Evolutionary conservation across 2,329 filamentous ascomycete species (phyloP).

Genomic region (Pestalotiopsis fici): DNA sequence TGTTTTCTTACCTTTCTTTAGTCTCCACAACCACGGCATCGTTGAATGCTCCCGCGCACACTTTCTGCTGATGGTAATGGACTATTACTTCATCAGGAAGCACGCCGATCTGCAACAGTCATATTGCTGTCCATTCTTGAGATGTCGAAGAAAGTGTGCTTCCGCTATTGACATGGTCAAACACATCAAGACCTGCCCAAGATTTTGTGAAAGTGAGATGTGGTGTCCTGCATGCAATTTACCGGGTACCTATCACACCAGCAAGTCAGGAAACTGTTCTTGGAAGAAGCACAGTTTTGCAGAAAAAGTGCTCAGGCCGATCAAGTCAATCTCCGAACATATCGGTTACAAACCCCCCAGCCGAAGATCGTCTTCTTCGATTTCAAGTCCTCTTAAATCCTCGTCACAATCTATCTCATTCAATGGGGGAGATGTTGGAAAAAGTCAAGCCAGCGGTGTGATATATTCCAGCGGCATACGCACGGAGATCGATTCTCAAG

Average conservation of each 20-base stretch:
- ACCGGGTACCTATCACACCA: neutral
- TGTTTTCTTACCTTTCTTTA: neutral
- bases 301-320: neutral
- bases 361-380: neutral
- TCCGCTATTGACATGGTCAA: neutral
- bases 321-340: neutral
- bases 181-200: neutral
- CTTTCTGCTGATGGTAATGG: neutral
- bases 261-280: neutral
- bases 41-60: neutral
- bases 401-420: neutral
- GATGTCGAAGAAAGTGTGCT: neutral
- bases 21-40: neutral
- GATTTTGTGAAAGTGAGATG: neutral
- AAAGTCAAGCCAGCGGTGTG: neutral
- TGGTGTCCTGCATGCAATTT: neutral
- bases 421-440: too few relatives aligned
- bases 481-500: neutral
- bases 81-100: neutral
- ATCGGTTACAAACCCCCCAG: neutral
- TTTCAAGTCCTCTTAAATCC: neutral
- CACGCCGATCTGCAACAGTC: too few relatives aligned
- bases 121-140: neutral
- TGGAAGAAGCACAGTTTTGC: neutral
- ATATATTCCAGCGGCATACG: neutral